phyloP scores from a whole-genome alignment of 768 basidiomycete species.

The Baorangia bicolor region DNA sequence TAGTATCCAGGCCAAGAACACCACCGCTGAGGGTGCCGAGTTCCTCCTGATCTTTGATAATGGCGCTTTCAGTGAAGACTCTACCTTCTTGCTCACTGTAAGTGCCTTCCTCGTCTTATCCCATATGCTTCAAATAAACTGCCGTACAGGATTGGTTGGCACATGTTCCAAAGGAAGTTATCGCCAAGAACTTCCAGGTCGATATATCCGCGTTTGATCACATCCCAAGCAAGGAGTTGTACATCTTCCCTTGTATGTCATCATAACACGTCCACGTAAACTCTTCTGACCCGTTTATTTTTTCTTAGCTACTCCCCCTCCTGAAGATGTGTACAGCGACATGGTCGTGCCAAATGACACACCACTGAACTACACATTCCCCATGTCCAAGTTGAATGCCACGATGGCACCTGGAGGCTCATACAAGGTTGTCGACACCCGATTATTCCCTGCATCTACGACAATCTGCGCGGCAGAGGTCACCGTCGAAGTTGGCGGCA shows the following conservation, averaged over 20 bases:
- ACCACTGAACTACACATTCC: constrained; percentile 53
- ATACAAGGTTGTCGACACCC: constrained; percentile 59
- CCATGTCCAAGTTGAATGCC: constrained; percentile 46
- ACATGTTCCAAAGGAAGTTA: constrained; percentile 55
- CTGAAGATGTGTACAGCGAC: constrained; percentile 39
- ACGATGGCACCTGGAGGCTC: constrained; percentile 51
- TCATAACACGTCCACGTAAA: neutral
- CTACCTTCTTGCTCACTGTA: constrained; percentile 47
- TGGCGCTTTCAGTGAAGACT: constrained; percentile 53
- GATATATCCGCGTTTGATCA: constrained; percentile 49
- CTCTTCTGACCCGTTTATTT: neutral
- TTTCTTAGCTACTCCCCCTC: constrained; percentile 40
- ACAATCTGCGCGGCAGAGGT: constrained; percentile 60
- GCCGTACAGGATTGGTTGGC: constrained; percentile 61
- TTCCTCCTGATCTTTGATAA: constrained; percentile 49
- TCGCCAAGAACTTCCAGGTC: constrained; percentile 64
- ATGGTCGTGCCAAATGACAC: constrained; percentile 50
- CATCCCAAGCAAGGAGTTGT: constrained; percentile 52
- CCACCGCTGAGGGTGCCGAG: constrained; percentile 46
- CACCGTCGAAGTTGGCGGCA: constrained; percentile 56
- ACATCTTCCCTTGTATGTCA: constrained; percentile 49
- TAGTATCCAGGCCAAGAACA: constrained; percentile 51
- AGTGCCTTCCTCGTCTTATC: neutral
- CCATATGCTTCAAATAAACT: neutral
- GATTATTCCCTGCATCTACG: constrained; percentile 50